Evolutionary conservation across 2,329 filamentous ascomycete species (phyloP).

Genomic region (Colletotrichum destructivum): DNA sequence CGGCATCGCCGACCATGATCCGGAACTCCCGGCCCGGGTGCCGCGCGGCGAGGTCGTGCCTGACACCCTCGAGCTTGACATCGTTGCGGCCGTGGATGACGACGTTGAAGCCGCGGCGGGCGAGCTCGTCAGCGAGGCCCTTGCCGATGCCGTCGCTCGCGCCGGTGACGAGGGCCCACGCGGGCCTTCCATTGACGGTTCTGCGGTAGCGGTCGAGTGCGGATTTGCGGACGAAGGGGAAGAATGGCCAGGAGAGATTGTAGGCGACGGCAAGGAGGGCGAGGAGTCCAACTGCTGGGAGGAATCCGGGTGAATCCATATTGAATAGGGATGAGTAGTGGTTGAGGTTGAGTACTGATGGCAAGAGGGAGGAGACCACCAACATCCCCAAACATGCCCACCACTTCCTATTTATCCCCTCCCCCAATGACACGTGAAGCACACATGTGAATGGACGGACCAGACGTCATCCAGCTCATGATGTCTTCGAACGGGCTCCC

Average conservation of each 20-base stretch:
- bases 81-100: conserved; percentile 70
- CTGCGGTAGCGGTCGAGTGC: conserved; percentile 46
- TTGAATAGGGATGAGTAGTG: not conserved
- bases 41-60: conserved; percentile 54
- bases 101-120: conserved; percentile 67
- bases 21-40: conserved; percentile 58
- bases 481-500: conserved; percentile 15
- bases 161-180: conserved; percentile 68
- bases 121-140: conserved; percentile 66
- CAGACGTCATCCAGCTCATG: conserved; percentile 23
- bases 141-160: conserved; percentile 69
- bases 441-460: conserved; percentile 5
- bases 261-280: conserved; percentile 23
- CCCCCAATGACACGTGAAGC: not conserved
- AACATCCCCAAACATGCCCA: not conserved
- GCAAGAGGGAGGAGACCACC: not conserved
- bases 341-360: not conserved
- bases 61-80: conserved; percentile 61
- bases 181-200: conserved; percentile 40
- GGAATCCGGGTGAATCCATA: conserved; percentile 17
- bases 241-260: conserved; percentile 26
- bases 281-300: conserved; percentile 12
- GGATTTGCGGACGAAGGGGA: conserved; percentile 28
- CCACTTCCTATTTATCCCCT: conserved; percentile 6
- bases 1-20: conserved; percentile 61